A percentile compares a stretch with the other conserved stretches of the same genome.
phyloP scores from a whole-genome alignment of 2,329 filamentous ascomycete genomes.

The Rhynchosporium agropyri region DNA sequence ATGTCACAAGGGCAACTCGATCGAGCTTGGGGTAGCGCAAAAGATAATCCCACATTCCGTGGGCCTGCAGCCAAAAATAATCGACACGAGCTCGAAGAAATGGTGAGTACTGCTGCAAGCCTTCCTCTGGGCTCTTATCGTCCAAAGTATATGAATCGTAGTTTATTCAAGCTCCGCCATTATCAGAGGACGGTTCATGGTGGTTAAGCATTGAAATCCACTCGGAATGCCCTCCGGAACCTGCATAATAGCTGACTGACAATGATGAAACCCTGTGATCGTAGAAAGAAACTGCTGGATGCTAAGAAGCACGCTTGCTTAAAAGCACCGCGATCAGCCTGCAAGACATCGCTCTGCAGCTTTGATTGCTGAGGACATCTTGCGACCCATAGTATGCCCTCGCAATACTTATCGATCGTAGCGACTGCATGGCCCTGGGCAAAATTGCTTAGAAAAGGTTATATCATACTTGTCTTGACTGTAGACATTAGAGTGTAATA shows the following conservation, averaged over 20 bases:
- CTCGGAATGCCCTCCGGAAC: constrained; percentile 14
- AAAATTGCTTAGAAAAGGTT: background rate
- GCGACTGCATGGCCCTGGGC: too few relatives aligned
- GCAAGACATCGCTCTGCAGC: too few relatives aligned
- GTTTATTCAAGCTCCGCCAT: constrained; percentile 24
- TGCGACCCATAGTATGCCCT: too few relatives aligned
- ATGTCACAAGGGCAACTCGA: constrained; percentile 24
- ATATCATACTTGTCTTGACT: too few relatives aligned
- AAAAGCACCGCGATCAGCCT: too few relatives aligned
- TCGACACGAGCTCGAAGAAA: constrained; percentile 10
- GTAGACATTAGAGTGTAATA: too few relatives aligned
- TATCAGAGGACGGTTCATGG: constrained; percentile 31
- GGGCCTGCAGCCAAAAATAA: constrained; percentile 22
- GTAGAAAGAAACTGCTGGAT: background rate
- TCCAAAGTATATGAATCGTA: constrained; percentile 20
- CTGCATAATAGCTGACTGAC: constrained; percentile 6
- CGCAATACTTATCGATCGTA: too few relatives aligned
- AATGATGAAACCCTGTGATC: constrained; percentile 9
- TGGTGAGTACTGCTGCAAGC: constrained; percentile 22
- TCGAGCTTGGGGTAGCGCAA: constrained; percentile 11
- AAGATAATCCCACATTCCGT: constrained; percentile 19
- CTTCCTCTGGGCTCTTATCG: constrained; percentile 23
- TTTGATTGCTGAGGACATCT: too few relatives aligned
- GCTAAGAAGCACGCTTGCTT: background rate
- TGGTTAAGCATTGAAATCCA: constrained; percentile 15